Evolutionary conservation across 2,329 filamentous ascomycete genomes (phyloP).

Genomic region (Aspergillus sp.): DNA sequence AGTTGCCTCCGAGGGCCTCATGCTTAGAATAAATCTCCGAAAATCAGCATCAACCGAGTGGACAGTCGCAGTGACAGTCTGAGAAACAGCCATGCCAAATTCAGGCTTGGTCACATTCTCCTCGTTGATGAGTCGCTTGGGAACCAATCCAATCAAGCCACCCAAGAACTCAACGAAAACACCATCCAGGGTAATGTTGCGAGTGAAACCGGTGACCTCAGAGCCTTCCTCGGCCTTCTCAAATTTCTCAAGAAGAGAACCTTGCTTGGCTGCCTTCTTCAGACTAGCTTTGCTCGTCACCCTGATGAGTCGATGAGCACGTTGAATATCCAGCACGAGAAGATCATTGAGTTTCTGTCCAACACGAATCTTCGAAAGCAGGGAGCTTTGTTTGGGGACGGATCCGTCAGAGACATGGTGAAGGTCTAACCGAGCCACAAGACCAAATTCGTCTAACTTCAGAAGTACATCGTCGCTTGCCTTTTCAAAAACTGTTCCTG

Average conservation of each 20-base stretch:
- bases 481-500: constrained; percentile 73
- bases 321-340: constrained; percentile 78
- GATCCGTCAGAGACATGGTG: constrained; percentile 82
- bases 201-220: constrained; percentile 68
- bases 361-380: constrained; percentile 71
- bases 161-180: constrained; percentile 84
- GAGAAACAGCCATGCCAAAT: constrained; percentile 70
- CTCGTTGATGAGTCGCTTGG: constrained; percentile 67
- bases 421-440: constrained; percentile 69
- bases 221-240: constrained; percentile 63
- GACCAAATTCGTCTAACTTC: constrained; percentile 62
- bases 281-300: constrained; percentile 79
- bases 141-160: constrained; percentile 67
- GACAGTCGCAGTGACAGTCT: constrained; percentile 67
- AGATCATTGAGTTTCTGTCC: constrained; percentile 75
- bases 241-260: constrained; percentile 62
- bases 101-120: constrained; percentile 59
- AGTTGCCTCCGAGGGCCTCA: constrained; percentile 45
- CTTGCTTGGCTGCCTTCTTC: constrained; percentile 63
- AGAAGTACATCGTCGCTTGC: constrained; percentile 67
- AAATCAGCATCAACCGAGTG: constrained; percentile 62
- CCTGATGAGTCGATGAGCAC: constrained; percentile 64
- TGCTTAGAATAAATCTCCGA: constrained; percentile 59
- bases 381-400: constrained; percentile 64
- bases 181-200: constrained; percentile 71